Conservation (phyloP, 2,329 filamentous ascomycete species). For the Pseudogymnoascus pannorum region DNA sequence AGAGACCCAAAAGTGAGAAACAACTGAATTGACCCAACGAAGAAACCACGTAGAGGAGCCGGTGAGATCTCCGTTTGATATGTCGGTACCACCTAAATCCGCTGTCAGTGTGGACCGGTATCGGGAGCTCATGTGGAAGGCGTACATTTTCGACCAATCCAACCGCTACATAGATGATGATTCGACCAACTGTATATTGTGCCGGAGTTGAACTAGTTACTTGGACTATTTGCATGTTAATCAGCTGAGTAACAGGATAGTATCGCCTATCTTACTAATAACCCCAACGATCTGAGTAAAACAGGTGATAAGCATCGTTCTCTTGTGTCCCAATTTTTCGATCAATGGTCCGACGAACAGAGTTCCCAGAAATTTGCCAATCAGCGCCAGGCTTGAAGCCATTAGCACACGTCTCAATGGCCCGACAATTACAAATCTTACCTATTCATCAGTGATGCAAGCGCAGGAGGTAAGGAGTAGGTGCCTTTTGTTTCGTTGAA, state of each 20-base stretch:
- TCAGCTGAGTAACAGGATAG: not conserved
- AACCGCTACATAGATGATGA: not conserved
- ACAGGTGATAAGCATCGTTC: constrained; percentile 17
- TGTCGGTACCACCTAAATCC: not conserved
- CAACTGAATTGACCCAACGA: not conserved
- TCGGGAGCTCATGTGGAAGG: not conserved
- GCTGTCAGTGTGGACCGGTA: not conserved
- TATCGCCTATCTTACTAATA: constrained; percentile 8
- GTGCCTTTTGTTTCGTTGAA: constrained; percentile 10
- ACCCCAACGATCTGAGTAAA: constrained; percentile 15
- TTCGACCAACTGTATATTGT: not conserved
- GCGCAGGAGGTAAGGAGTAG: not conserved
- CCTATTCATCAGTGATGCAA: not conserved
- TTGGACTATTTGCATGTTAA: not conserved
- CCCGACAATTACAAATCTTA: not conserved
- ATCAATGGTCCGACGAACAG: constrained; percentile 15
- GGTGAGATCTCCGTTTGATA: not conserved
- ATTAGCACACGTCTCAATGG: not conserved
- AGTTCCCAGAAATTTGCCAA: not conserved
- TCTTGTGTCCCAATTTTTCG: constrained; percentile 16
- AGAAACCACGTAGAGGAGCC: not conserved
- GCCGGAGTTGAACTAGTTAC: not conserved
- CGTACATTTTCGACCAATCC: not conserved
- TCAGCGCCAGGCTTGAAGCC: not conserved
- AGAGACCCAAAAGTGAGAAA: not conserved